Percentiles rank a stretch among this genome's conserved stretches.
Conservation (phyloP, 2,329 filamentous ascomycete species). For the Exophiala xenobiotica region DNA sequence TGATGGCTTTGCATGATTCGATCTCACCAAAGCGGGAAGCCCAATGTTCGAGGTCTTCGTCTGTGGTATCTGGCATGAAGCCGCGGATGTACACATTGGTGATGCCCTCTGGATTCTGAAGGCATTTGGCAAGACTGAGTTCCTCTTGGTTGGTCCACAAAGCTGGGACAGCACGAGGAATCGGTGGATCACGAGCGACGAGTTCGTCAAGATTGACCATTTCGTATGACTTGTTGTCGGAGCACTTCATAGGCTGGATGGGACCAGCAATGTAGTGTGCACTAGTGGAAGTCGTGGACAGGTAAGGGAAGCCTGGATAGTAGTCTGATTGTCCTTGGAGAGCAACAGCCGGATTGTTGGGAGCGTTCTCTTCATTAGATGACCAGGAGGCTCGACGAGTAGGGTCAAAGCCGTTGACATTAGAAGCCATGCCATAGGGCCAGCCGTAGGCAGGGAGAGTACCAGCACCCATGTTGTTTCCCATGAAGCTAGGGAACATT, state of each 20-base stretch:
- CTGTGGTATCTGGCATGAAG: constrained; percentile 90
- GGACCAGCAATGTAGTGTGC: constrained; percentile 36
- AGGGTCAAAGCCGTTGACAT: constrained; percentile 38
- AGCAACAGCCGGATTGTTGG: constrained; percentile 57
- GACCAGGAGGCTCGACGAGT: constrained; percentile 43
- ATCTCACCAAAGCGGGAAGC: constrained; percentile 87
- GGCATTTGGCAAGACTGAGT: constrained; percentile 87
- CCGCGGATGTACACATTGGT: constrained; percentile 98
- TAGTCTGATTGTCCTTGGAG: constrained; percentile 44
- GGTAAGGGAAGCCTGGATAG: constrained; percentile 55
- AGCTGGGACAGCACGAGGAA: constrained; percentile 86
- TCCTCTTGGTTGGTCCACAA: constrained; percentile 78
- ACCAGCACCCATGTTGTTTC: constrained; percentile 36
- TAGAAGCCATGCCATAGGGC: constrained; percentile 39
- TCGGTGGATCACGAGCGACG: constrained; percentile 71
- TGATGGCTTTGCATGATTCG: constrained; percentile 97
- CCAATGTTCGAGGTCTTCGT: constrained; percentile 80
- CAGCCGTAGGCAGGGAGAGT: constrained; percentile 38
- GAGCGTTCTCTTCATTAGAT: constrained; percentile 45
- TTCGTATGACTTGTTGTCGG: constrained; percentile 44
- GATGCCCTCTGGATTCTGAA: constrained; percentile 92
- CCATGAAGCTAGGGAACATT: constrained; percentile 39
- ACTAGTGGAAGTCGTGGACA: constrained; percentile 60
- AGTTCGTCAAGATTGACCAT: constrained; percentile 60
- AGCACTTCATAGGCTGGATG: constrained; percentile 47